Conservation (phyloP, 2,329 filamentous ascomycete species). For the Claviceps sp. region DNA sequence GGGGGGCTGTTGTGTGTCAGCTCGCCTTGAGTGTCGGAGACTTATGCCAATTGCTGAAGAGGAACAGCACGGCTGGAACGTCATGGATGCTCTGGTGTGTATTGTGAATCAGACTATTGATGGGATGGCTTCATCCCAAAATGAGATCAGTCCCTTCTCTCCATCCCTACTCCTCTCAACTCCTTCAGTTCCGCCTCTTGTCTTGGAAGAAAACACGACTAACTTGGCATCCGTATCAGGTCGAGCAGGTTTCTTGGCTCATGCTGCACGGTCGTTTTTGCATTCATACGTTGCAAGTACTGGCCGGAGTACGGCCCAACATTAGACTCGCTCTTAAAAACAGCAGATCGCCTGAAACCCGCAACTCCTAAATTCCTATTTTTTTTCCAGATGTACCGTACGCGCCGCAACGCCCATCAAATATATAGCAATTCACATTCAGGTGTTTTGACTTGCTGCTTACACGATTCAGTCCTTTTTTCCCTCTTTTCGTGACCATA, state of each 20-base stretch:
- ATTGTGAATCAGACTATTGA: too few relatives aligned
- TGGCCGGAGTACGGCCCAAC: background rate
- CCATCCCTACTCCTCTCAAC: background rate
- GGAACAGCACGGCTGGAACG: constrained; percentile 7
- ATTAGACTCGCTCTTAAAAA: too few relatives aligned
- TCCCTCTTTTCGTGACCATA: too few relatives aligned
- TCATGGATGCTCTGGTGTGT: constrained; percentile 7
- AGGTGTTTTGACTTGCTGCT: too few relatives aligned
- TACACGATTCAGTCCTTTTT: too few relatives aligned
- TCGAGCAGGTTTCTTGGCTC: constrained; percentile 7
- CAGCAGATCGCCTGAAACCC: too few relatives aligned
- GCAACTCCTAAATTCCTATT: too few relatives aligned
- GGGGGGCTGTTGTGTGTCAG: constrained; percentile 9
- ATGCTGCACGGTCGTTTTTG: constrained; percentile 7
- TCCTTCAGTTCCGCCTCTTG: background rate
- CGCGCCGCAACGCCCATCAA: too few relatives aligned
- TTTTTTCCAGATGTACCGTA: too few relatives aligned
- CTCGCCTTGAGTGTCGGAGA: constrained; percentile 6
- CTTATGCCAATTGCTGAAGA: constrained; percentile 7
- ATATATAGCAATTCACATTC: too few relatives aligned
- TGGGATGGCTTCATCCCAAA: background rate
- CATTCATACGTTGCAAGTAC: constrained; percentile 6
- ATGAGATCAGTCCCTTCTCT: background rate
- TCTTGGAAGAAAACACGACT: background rate
- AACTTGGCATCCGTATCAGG: background rate